Percentiles rank a stretch among this genome's conserved stretches.
These are phyloP conservation scores for Pseudodiploospora longispora DNA, from an alignment of 2,329 filamentous ascomycete species.

Conservation along the genomic window DNA sequence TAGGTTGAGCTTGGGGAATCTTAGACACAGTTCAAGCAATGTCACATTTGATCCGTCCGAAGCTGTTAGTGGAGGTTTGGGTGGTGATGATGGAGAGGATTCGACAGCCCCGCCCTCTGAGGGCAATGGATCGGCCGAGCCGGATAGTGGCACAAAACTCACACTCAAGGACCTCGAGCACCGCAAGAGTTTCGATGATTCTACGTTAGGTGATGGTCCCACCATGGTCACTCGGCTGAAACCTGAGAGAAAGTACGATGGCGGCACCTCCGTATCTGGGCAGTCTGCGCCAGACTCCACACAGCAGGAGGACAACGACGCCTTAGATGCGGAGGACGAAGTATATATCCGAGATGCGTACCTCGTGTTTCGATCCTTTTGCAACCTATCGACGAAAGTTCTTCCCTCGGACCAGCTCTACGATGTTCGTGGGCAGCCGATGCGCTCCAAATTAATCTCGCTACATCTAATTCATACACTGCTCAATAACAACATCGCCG, in stretches of 20 bases:
- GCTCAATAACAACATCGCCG: constrained; percentile 83
- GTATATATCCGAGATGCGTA: constrained; percentile 97
- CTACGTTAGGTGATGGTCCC: constrained; percentile 56
- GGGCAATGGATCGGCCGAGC: constrained; percentile 16
- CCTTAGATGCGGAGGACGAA: constrained; percentile 72
- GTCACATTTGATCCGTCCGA: constrained; percentile 42
- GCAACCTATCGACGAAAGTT: constrained; percentile 91
- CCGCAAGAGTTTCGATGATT: constrained; percentile 62
- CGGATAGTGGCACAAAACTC: constrained; percentile 43
- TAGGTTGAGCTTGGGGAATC: constrained; percentile 49
- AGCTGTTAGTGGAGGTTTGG: constrained; percentile 25
- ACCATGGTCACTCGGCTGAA: constrained; percentile 60
- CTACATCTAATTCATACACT: constrained; percentile 93
- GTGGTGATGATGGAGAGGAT: constrained; percentile 29
- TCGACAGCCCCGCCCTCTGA: constrained; percentile 26
- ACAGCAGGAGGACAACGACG: constrained; percentile 49
- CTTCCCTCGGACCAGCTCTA: constrained; percentile 85
- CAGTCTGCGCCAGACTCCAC: constrained; percentile 47
- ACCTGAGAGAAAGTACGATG: constrained; percentile 31
- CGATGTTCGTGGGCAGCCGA: constrained; percentile 86
- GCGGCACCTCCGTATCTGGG: constrained; percentile 40
- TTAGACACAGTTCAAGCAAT: constrained; percentile 46
- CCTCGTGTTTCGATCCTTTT: constrained; percentile 93
- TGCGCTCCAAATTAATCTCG: constrained; percentile 94
- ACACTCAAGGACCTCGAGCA: constrained; percentile 60